These are phyloP conservation scores for Adansonia rubrostipa DNA, from an alignment of 441 rosid species.

Conservation along the genomic window DNA sequence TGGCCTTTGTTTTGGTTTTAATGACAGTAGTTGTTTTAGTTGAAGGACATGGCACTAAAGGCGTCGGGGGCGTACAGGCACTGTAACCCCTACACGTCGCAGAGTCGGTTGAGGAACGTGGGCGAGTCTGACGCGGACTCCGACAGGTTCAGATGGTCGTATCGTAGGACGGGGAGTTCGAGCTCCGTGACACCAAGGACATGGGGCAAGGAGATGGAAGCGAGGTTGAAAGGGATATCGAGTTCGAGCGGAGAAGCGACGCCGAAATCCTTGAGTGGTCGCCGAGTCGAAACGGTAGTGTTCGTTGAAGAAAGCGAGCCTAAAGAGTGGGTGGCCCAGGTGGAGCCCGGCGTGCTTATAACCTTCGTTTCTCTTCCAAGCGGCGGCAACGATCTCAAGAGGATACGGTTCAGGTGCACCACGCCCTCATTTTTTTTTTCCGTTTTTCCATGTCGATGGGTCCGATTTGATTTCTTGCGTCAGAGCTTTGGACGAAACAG, in stretches of 20 bases:
- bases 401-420: conserved; percentile 32
- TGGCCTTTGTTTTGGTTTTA: not conserved
- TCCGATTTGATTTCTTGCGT: too few species aligned
- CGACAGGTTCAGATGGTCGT: conserved; percentile 68
- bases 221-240: conserved; percentile 87
- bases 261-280: conserved; percentile 80
- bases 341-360: conserved; percentile 39
- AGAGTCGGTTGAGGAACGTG: conserved; percentile 42
- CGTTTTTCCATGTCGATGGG: too few species aligned
- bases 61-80: conserved; percentile 95
- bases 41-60: conserved; percentile 91
- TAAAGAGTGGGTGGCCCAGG: conserved; percentile 96
- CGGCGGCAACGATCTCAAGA: conserved; percentile 34
- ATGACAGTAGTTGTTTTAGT: conserved; percentile 37
- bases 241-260: conserved; percentile 97
- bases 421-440: too few species aligned
- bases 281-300: conserved; percentile 74
- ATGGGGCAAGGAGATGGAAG: conserved; percentile 96
- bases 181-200: conserved; percentile 38
- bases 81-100: conserved; percentile 80
- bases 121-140: conserved; percentile 64
- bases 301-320: conserved; percentile 88
- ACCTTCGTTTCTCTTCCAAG: conserved; percentile 32
- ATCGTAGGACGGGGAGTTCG: conserved; percentile 40
- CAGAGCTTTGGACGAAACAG: too few species aligned